Base-by-base conservation (phyloP, 2,329 filamentous ascomycete species). In the Aureobasidium pullulans region DNA sequence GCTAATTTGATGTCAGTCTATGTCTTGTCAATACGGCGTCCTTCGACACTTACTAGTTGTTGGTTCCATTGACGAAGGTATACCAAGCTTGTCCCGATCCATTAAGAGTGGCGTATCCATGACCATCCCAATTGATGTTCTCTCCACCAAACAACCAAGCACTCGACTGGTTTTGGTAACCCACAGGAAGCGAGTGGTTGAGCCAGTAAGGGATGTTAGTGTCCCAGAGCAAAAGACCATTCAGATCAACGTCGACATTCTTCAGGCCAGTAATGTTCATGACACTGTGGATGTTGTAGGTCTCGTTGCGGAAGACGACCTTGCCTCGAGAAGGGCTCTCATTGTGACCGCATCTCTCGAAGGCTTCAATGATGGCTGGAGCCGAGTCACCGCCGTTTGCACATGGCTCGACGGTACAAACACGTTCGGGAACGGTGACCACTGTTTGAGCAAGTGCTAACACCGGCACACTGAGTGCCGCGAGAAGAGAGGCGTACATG, bases 81-180 rank as follows among this genome's bases (percentile, higher is more conserved):
- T 85, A 84, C 82, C 82, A 85, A 4, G 76, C 74, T 64, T 84
- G 79, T 2, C 83, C 83, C 64, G 84, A 84, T 9, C 83, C 82
- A 65, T 84, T 75, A 11, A 85, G 69, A 2, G 78, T 82, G 4
- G 82, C 83, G 16, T 70, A 68, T 15, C 78, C 78, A 64, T 78
- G 70, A 7, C 81, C 81, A 36, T 79, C 71, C 62, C 80, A 75
- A 8, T 71, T 67, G 31, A 86, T 71, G 37, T 77, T 75, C 13
- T 78, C 70, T 7, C 83, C 83, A 16, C 82, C 81, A 63, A 84
- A 76, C 54, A 78, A 69, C 77, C 79, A 83, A 0, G 79, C 80
- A 0, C 78, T 79, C 10, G 75, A 78, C 62, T 82, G 80, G 62
- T 83, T 81, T 66, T 84, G 80, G 65, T 80, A 83, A 6, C 76